phyloP scores from a whole-genome alignment of 2,329 filamentous ascomycete genomes.

The Venturia asperata region DNA sequence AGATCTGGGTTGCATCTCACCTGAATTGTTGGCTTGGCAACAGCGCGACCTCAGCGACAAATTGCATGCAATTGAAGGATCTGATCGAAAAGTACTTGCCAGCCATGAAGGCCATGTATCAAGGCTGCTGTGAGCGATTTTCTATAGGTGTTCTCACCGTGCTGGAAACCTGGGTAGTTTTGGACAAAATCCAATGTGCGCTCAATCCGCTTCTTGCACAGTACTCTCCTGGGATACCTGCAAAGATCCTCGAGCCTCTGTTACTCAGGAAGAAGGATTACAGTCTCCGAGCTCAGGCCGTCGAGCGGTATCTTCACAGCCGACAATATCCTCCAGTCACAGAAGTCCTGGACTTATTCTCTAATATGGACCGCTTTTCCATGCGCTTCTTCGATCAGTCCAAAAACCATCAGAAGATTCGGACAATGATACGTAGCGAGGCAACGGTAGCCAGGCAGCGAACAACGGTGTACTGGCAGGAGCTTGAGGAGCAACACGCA shows the following conservation, averaged over 20 bases:
- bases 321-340: neutral
- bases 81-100: neutral
- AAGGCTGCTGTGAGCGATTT: neutral
- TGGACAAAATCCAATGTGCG: neutral
- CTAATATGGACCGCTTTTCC: neutral
- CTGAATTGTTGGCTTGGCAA: neutral
- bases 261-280: neutral
- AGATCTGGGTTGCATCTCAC: neutral
- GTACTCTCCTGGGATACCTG: neutral
- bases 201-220: neutral
- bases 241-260: neutral
- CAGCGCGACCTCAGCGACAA: no score
- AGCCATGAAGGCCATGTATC: neutral
- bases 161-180: neutral
- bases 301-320: neutral
- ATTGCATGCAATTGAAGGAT: neutral
- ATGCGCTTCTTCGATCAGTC: neutral
- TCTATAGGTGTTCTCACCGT: neutral
- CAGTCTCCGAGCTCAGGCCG: neutral
- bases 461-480: neutral
- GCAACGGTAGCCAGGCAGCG: neutral
- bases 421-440: neutral
- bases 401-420: neutral
- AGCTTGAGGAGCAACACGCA: neutral
- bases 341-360: neutral